Conservation (phyloP, 129 eudicot species). For the Lactuca saligna region DNA sequence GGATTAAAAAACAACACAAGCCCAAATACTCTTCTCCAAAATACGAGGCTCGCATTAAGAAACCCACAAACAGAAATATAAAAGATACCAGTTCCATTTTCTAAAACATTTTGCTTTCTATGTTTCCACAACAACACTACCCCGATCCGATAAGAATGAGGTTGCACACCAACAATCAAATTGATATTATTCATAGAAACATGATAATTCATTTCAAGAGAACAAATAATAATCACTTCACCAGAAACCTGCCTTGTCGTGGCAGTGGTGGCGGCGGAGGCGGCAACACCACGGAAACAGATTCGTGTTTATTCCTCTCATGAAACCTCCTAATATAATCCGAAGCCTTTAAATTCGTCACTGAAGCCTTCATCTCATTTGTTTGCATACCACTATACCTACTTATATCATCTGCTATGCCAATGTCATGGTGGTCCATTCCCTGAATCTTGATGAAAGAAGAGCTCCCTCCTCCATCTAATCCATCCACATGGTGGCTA, state of each 20-base stretch:
- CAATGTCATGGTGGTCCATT: not conserved
- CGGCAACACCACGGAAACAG: not conserved
- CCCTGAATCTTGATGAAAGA: constrained; percentile 28
- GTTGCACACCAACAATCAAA: not conserved
- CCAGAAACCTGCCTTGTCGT: not conserved
- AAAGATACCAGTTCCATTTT: not conserved
- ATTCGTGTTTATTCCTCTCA: constrained; percentile 27
- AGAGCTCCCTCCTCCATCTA: constrained; percentile 16
- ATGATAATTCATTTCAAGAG: not conserved
- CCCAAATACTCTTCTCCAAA: not conserved
- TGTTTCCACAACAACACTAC: not conserved
- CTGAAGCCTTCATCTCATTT: constrained; percentile 6
- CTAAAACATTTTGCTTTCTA: not conserved
- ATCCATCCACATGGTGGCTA: constrained; percentile 3
- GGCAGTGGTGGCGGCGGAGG: not conserved
- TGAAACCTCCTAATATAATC: constrained; percentile 35
- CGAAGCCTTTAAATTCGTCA: constrained; percentile 28
- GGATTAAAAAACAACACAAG: no score
- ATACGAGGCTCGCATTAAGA: not conserved
- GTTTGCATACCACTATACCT: not conserved
- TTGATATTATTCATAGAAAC: not conserved
- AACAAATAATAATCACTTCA: not conserved
- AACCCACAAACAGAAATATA: not conserved
- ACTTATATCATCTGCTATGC: not conserved
- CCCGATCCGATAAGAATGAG: no score